phyloP scores from a whole-genome alignment of 176 grass and related monocot species.

The Rhynchospora breviuscula region DNA sequence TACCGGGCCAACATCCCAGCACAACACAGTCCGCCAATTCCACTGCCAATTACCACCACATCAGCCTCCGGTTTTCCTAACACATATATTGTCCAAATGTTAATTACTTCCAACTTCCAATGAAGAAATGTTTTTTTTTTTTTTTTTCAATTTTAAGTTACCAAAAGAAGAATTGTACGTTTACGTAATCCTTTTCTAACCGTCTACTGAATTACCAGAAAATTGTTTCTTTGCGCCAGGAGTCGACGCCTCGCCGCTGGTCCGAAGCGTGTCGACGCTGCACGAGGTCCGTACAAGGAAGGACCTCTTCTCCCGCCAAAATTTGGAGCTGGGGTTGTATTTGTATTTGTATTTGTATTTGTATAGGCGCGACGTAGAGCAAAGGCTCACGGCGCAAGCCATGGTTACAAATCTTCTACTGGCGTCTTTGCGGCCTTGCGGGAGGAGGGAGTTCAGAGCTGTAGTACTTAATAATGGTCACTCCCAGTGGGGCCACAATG shows the following conservation, averaged over 20 bases:
- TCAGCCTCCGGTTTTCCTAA: conserved; percentile 69
- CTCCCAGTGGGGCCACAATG: neutral
- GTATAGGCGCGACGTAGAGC: neutral
- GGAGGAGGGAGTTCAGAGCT: too few relatives aligned
- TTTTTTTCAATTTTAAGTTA: too few relatives aligned
- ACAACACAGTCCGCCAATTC: conserved; percentile 80
- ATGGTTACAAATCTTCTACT: neutral
- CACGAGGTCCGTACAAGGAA: conserved; percentile 16
- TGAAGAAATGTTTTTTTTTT: too few relatives aligned
- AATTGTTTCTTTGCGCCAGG: conserved; percentile 30
- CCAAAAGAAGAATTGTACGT: too few relatives aligned
- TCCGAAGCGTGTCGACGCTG: conserved; percentile 7
- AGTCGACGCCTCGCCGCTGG: conserved; percentile 20
- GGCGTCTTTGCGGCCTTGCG: too few relatives aligned
- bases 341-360: too few relatives aligned
- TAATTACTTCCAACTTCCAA: neutral
- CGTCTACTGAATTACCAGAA: conserved; percentile 5
- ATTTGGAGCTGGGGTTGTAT: conserved; percentile 1
- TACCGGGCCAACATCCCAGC: conserved; percentile 81
- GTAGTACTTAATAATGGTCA: too few relatives aligned
- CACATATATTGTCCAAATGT: neutral
- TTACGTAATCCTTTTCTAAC: too few relatives aligned
- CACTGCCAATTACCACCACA: conserved; percentile 85
- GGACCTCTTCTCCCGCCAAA: conserved; percentile 14
- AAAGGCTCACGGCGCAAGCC: conserved; percentile 17